phyloP scores from a whole-genome alignment of 495 filamentous ascomycete species.

The Polyplosphaeria fusca region DNA sequence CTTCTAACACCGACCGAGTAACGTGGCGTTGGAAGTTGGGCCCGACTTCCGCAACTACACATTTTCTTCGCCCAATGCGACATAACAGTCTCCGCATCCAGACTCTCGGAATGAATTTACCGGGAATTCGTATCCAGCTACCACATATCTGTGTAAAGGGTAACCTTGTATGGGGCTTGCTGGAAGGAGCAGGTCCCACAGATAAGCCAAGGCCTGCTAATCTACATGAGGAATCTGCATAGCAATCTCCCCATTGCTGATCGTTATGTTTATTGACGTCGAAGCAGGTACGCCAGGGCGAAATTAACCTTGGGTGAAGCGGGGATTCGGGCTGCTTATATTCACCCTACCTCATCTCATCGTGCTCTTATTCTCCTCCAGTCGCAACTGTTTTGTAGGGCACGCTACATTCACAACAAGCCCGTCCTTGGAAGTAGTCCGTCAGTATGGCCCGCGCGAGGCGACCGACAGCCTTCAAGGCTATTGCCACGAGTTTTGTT shows the following conservation, averaged over 20 bases:
- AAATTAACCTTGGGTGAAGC: not conserved
- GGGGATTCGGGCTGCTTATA: not conserved
- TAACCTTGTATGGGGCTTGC: too few species aligned
- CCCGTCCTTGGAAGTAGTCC: not conserved
- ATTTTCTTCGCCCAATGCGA: too few species aligned
- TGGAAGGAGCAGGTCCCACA: too few species aligned
- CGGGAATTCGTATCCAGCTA: too few species aligned
- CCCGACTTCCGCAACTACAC: too few species aligned
- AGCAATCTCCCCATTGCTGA: not conserved
- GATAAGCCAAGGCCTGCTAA: constrained; percentile 18
- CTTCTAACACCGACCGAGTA: too few species aligned
- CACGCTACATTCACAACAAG: not conserved
- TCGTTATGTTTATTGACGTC: not conserved
- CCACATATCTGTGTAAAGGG: too few species aligned
- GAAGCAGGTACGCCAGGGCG: not conserved
- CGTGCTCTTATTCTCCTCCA: not conserved
- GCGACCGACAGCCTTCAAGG: not conserved
- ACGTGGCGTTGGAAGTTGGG: too few species aligned
- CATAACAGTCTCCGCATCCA: too few species aligned
- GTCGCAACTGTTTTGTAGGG: not conserved
- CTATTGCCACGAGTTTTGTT: not conserved
- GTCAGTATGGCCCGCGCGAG: not conserved
- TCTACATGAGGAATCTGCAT: constrained; percentile 10
- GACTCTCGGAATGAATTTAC: too few species aligned
- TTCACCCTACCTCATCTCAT: not conserved